phyloP scores from a whole-genome alignment of 768 basidiomycete species.

The Crucibulum laeve region DNA sequence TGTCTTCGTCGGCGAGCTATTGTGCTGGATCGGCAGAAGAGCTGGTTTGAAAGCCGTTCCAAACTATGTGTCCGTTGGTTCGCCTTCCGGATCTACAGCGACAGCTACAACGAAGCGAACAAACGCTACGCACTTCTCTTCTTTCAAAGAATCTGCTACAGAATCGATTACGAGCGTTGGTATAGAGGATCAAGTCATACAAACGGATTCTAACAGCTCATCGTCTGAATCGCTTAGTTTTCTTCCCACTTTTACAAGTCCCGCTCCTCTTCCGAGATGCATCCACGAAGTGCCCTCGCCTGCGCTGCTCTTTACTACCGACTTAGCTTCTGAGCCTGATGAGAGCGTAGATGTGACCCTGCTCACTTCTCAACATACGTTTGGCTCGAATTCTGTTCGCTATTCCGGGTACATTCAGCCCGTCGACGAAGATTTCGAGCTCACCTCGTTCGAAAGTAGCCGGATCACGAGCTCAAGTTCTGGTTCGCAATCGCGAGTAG shows the following conservation, averaged over 20 bases:
- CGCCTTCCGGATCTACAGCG: conserved; percentile 28
- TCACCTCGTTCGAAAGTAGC: conserved; percentile 43
- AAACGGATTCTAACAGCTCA: conserved; percentile 5
- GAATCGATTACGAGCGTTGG: conserved; percentile 26
- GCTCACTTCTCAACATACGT: not conserved
- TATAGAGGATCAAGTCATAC: conserved; percentile 6
- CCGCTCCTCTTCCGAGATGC: conserved; percentile 28
- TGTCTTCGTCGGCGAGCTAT: conserved; percentile 58
- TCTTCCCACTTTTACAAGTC: conserved; percentile 12
- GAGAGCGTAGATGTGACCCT: not conserved
- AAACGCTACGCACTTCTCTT: conserved; percentile 12
- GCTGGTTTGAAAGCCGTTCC: conserved; percentile 22
- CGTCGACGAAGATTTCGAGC: conserved; percentile 48
- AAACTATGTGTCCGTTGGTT: conserved; percentile 8
- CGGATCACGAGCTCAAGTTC: conserved; percentile 12
- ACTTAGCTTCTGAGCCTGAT: conserved; percentile 6
- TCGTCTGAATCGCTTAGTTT: conserved; percentile 16
- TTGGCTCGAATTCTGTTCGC: conserved; percentile 26
- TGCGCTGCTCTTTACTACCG: conserved; percentile 22
- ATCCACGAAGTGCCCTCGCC: conserved; percentile 51
- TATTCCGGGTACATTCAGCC: conserved; percentile 50
- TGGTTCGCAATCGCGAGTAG: not conserved
- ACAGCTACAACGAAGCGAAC: conserved; percentile 19
- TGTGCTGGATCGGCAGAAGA: conserved; percentile 64
- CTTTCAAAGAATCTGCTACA: conserved; percentile 9